Evolutionary conservation across 495 filamentous ascomycete genomes (phyloP).

Genomic region (Trichoderma reesei): DNA sequence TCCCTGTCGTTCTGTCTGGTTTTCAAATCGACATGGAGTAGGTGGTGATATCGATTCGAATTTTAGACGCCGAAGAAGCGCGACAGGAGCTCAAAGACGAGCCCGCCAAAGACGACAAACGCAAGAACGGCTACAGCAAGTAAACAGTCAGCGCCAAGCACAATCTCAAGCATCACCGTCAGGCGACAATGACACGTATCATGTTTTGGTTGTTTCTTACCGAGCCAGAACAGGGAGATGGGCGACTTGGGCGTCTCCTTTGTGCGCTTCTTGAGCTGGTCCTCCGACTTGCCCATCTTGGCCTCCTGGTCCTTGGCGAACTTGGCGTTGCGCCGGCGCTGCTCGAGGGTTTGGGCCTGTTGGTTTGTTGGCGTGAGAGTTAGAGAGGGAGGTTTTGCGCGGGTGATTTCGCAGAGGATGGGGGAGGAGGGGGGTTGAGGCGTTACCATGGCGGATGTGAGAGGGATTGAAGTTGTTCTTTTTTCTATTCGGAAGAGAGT

Average conservation of each 20-base stretch:
- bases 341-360: constrained; percentile 90
- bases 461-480: not conserved
- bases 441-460: not conserved
- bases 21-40: not conserved
- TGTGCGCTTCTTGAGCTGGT: constrained; percentile 54
- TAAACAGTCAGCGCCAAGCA: not conserved
- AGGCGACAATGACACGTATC: constrained; percentile 21
- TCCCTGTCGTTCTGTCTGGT: not conserved
- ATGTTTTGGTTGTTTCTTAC: constrained; percentile 34
- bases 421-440: not conserved
- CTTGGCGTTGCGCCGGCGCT: constrained; percentile 78
- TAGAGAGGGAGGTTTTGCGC: too few species aligned
- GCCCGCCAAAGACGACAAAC: constrained; percentile 77
- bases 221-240: constrained; percentile 70
- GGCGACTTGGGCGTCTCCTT: constrained; percentile 61
- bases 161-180: not conserved
- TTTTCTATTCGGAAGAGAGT: not conserved
- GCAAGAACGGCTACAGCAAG: constrained; percentile 52
- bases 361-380: not conserved
- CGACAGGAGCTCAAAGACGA: constrained; percentile 69
- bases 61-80: constrained; percentile 47
- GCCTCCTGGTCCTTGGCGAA: constrained; percentile 70
- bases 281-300: constrained; percentile 74
- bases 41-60: not conserved
- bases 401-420: too few species aligned